phyloP scores from a whole-genome alignment of 108 stramenopile genomes.

The Cyclotella baltica region DNA sequence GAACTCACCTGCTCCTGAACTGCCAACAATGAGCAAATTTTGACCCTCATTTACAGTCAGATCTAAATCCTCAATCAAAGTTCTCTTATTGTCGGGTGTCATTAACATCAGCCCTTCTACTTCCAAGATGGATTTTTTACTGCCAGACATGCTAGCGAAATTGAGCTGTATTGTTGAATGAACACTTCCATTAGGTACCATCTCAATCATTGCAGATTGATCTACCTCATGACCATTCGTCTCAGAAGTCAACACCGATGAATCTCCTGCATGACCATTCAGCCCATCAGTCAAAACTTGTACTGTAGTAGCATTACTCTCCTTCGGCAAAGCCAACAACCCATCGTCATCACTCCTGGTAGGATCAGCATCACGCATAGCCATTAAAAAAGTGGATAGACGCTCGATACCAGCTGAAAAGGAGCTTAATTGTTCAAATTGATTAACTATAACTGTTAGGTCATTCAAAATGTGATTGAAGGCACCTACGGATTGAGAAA shows the following conservation, averaged over 20 bases:
- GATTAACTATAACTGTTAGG: constrained; percentile 87
- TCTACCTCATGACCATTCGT: not conserved
- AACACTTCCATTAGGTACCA: not conserved
- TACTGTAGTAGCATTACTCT: constrained; percentile 23
- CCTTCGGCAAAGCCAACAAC: constrained; percentile 36
- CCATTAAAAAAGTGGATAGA: constrained; percentile 75
- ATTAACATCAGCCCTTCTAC: constrained; percentile 64
- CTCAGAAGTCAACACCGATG: not conserved
- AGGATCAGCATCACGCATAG: constrained; percentile 75
- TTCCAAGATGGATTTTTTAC: constrained; percentile 44
- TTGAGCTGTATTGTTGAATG: constrained; percentile 41
- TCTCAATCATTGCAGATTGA: not conserved
- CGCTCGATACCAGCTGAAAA: constrained; percentile 94
- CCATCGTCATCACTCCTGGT: constrained; percentile 48
- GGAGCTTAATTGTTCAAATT: constrained; percentile 89
- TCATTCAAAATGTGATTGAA: constrained; percentile 84
- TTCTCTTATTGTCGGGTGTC: constrained; percentile 84
- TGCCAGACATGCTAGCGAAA: constrained; percentile 25
- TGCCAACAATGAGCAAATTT: constrained; percentile 92
- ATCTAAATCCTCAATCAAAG: constrained; percentile 66
- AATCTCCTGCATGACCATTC: too few species aligned
- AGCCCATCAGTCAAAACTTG: too few species aligned
- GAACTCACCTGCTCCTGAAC: constrained; percentile 89
- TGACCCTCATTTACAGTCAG: constrained; percentile 71
- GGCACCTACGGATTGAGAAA: constrained; percentile 82